Base-by-base conservation (phyloP, 495 filamentous ascomycete species). In the Thozetella sp. region DNA sequence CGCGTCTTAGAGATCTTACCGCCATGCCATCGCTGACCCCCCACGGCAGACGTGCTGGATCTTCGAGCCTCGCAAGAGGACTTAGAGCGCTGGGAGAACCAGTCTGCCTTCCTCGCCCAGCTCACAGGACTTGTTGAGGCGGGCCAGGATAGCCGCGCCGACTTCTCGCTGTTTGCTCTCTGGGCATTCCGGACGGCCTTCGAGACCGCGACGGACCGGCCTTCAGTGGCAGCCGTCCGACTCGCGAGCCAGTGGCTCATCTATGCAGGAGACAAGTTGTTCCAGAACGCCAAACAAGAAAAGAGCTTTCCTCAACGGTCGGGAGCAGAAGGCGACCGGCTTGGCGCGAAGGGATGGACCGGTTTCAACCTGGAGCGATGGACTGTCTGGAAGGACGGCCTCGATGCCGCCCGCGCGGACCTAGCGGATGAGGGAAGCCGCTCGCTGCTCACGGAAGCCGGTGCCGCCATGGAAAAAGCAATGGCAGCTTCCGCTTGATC, bases 321-420 rank as follows among this genome's bases (percentile, higher is more conserved):
- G 2, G 64, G 58, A 1, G 30, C 23, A 9, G 3, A 51, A 0
- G 37, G 60, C 20, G 24, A 45, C 9, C 58, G 54, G 46, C 56
- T 53, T 23, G 23, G 0, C 1, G 58, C 50, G 1, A 34, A 34
- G 11, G 56, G 4, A 13, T 68, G 60, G 60, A 57, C n/a, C 27
- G 66, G 66, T 2, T 68, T 63, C 51, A 62, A 30, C 51, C 24
- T 53, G 34, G 57, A 65, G 22, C n/a, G 65, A 23, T 73, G 76
- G 76, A 58, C 58, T 25, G 57, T 70, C 4, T 64, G 68, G 62
- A 61, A 60, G 34, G 65, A 68, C 19, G 64, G 64, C 34, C 58
- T 72, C 12, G 59, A 64, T 51, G 52, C 2, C 1, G 62, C 43
- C 37, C n/a, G 15, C 30, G 30, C 30, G 30, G 15, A 15, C 30